Evolutionary conservation across 2,329 filamentous ascomycete genomes (phyloP), one percentile per base, ranked within the genome.

Genomic region (Sporothrix brunneoviolacea): DNA sequence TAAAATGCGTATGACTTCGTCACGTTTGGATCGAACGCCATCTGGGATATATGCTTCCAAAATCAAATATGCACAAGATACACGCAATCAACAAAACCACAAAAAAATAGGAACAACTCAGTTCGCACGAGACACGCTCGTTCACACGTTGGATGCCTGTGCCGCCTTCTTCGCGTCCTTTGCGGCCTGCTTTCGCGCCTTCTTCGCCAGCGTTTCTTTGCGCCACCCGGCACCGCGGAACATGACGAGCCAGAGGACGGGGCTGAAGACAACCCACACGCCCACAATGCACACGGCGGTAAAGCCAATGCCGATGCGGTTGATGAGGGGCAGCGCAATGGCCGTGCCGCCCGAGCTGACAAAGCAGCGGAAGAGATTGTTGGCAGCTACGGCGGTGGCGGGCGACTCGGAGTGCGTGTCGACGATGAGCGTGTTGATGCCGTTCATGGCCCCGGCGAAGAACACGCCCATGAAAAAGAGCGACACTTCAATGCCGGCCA

Each of bases 271-370:
- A 12, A 59, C 3, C 58, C 57, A 62, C 8, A 58, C 28, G 3
- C 55, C 57, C 4, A 57, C 55, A 28, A 64, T 56, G n/a, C 60
- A 51, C 4, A 62, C 54, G 1, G 44, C 40, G 12, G 55, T 60
- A 54, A 57, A 61, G 2, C 59, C 60, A 19, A 62, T 54, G 7
- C 58, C 58, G 16, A 62, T 57, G 28, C 48, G 50, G 39, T 59
- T 50, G 32, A 63, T 62, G 10, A 63, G 48, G 0, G 59, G 57
- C 2, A 55, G 44, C 4, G 57, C 59, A 32, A 61, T 27, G 1
- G 62, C 61, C 2, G 61, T 56, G 10, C 47, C 61, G 16, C 57
- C 61, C 3, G 62, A 55, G 27, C 60, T 58, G 16, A 62, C 41
- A 16, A 64, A 57, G 39, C 58, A 59, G 4, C 56, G 57, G 27